phyloP scores from a whole-genome alignment of 2,329 filamentous ascomycete species.

The Fusarium multiceps region DNA sequence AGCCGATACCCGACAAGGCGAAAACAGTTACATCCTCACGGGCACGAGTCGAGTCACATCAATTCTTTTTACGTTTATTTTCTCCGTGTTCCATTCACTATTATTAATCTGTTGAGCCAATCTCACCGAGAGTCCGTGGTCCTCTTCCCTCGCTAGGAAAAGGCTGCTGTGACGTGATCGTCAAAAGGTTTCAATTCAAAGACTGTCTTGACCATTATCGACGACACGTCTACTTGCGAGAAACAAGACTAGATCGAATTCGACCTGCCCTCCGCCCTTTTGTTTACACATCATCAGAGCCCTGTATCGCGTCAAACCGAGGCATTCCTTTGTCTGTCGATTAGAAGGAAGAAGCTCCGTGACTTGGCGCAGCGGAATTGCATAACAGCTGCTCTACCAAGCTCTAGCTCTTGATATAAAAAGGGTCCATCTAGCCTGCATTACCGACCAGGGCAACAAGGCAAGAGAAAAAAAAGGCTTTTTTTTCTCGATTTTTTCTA shows the following conservation, averaged over 20 bases:
- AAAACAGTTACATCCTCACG: conserved; percentile 15
- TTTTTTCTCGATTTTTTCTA: conserved; percentile 27
- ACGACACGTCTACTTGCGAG: conserved; percentile 17
- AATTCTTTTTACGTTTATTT: conserved; percentile 38
- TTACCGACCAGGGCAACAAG: conserved; percentile 17
- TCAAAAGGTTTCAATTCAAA: conserved; percentile 31
- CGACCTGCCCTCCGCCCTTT: conserved; percentile 29
- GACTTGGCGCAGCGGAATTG: conserved; percentile 31
- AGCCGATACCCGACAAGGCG: conserved; percentile 36
- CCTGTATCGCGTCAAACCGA: conserved; percentile 43
- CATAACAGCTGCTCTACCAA: conserved; percentile 14
- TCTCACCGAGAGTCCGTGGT: not conserved
- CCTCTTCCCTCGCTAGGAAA: conserved; percentile 31
- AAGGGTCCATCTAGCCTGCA: conserved; percentile 28
- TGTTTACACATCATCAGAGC: conserved; percentile 30
- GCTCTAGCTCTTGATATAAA: conserved; percentile 40
- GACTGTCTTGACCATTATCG: conserved; percentile 6
- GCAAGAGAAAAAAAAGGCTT: conserved; percentile 16
- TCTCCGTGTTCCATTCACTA: not conserved
- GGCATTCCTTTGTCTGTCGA: conserved; percentile 14
- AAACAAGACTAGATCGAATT: conserved; percentile 13
- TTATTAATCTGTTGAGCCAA: conserved; percentile 7
- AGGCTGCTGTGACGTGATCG: conserved; percentile 39
- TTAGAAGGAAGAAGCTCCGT: conserved; percentile 4
- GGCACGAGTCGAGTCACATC: conserved; percentile 26